These are phyloP conservation scores for Apophysomyces sp. DNA, from an alignment of 371 early-diverging fungal genomes.

Conservation along the genomic window DNA sequence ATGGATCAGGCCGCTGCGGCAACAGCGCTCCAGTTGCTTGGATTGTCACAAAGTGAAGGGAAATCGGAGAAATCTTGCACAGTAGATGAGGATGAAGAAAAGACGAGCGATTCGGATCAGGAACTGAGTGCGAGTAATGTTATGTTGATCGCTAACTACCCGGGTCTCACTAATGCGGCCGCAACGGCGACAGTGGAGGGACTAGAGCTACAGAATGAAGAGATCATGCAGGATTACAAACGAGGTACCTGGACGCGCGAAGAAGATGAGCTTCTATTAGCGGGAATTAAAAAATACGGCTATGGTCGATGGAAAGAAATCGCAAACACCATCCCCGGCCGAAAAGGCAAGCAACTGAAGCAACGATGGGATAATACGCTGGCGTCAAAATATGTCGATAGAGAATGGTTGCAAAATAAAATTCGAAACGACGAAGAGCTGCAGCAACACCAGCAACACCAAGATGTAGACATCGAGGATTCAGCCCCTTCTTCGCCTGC, in stretches of 20 bases:
- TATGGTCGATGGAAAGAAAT: conserved; percentile 45
- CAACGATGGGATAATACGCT: conserved; percentile 40
- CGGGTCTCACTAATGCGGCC: conserved; percentile 16
- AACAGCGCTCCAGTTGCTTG: conserved; percentile 26
- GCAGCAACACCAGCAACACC: conserved; percentile 6
- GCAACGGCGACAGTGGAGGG: not conserved
- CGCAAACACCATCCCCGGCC: conserved; percentile 35
- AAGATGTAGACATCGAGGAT: conserved; percentile 18
- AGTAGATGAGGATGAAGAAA: not conserved
- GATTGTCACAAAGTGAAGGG: conserved; percentile 11
- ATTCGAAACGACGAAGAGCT: conserved; percentile 15
- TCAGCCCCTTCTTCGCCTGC: conserved; percentile 17
- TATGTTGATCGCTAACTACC: conserved; percentile 34
- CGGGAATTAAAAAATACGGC: conserved; percentile 31
- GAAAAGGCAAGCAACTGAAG: conserved; percentile 38
- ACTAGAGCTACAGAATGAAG: conserved; percentile 23
- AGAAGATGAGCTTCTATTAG: conserved; percentile 34
- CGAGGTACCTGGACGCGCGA: conserved; percentile 36
- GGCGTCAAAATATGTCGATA: conserved; percentile 33
- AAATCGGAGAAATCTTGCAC: not conserved
- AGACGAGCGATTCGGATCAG: not conserved
- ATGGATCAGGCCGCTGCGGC: conserved; percentile 30
- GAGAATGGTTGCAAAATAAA: conserved; percentile 30
- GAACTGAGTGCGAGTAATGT: conserved; percentile 10
- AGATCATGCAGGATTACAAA: conserved; percentile 33